Base-by-base conservation (phyloP, 23 red algal genomes). In the Porphyridium purpureum region DNA sequence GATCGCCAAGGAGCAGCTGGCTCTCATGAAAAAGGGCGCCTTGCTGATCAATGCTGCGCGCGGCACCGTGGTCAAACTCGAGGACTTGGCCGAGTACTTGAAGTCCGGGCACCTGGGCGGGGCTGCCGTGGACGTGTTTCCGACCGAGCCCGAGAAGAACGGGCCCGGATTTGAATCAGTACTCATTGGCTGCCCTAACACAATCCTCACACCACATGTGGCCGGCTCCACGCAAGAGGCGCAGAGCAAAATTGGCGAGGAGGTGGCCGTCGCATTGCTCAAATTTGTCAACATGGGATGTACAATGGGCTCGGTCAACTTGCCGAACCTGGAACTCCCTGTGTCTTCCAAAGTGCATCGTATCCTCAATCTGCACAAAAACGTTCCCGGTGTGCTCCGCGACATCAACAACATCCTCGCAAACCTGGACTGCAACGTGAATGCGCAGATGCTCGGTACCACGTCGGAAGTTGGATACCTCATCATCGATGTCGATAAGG, bases 371-470 rank as follows among this genome's bases (percentile, higher is more conserved):
- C 34, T 79, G 19, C 82, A 88, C 55, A 35, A 38, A 34, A 92
- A 92, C 32, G 66, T 80, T 1, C 73, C 83, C 4, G 83, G 83
- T 64, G 83, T 92, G 3, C 68, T 92, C 21, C 52, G 72, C 5
- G 83, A 80, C 34, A 92, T 92, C 21, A 92, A 92, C 46, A 29
- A 55, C 31, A 92, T 92, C 35, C 57, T 92, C 4, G 75, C 83
- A 5, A 57, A 60, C 14, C 67, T 49, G 9, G 60, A 26, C 25
- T 54, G 63, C 35, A 92, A 92, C 42, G 83, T 92, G 26, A 62
- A 59, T 7, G 52, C 83, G 24, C 73, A 92, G 57, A 60, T 92
- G 47, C 55, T 92, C 19, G 83, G 83, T 9, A 92, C 83, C 15
- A 80, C 69, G 7, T 47, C 64, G n/a, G 57, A 25, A 7, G 79